A percentile compares a stretch with the other conserved stretches of the same genome.
Conservation (phyloP, 768 basidiomycete genomes). For the Boletus reticuloceps region DNA sequence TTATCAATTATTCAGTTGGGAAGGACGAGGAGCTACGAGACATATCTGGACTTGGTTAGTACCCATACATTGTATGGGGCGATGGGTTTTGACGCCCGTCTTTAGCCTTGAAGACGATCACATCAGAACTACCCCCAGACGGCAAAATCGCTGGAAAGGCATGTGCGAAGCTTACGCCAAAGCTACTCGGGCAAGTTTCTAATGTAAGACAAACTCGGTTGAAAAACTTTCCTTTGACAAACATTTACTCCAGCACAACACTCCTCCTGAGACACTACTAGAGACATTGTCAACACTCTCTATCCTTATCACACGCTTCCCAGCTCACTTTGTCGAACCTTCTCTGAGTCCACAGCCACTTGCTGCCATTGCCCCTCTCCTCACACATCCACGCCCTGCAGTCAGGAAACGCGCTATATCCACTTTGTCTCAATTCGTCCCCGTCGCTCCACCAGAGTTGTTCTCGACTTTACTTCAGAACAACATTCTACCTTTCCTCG, state of each 20-base stretch:
- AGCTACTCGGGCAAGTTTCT: conserved; percentile 74
- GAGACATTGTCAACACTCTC: conserved; percentile 85
- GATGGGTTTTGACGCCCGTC: conserved; percentile 5
- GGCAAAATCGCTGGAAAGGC: conserved; percentile 76
- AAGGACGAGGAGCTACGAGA: conserved; percentile 93
- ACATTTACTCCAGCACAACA: conserved; percentile 45
- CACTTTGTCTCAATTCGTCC: conserved; percentile 81
- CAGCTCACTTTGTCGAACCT: conserved; percentile 57
- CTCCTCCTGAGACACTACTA: conserved; percentile 76
- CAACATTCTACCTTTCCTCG: conserved; percentile 60
- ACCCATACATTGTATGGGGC: background rate
- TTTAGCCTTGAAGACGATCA: conserved; percentile 91
- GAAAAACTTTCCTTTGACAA: conserved; percentile 4
- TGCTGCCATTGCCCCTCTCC: conserved; percentile 63
- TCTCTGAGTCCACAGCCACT: conserved; percentile 59
- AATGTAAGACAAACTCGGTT: conserved; percentile 47
- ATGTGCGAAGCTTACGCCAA: conserved; percentile 81
- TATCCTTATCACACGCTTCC: conserved; percentile 85
- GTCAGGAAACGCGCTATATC: conserved; percentile 92
- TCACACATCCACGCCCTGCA: conserved; percentile 74
- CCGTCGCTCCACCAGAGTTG: conserved; percentile 60
- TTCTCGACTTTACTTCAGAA: conserved; percentile 60
- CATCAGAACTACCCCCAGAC: conserved; percentile 81
- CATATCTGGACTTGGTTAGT: conserved; percentile 84
- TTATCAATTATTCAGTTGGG: conserved; percentile 81